Conservation (phyloP, 139 green algal genomes). For the Chlamydomonas sp. region DNA sequence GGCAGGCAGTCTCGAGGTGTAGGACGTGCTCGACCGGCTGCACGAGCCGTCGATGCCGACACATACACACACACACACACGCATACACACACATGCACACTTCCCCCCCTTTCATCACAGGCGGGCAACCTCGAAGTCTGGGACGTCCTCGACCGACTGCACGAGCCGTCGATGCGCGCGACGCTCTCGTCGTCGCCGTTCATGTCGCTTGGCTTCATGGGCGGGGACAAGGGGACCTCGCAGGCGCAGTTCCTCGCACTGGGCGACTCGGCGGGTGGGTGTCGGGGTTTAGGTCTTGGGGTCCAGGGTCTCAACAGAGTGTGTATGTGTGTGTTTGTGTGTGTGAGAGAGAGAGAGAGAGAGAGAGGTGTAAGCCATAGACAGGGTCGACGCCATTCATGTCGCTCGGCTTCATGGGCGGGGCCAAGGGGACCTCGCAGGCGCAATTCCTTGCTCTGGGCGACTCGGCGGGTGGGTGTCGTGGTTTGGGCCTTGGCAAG, state of each 20-base stretch:
- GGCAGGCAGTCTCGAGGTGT: too few relatives aligned
- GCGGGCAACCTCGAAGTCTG: too few relatives aligned
- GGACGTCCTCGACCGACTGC: conserved; percentile 72
- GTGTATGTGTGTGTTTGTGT: too few relatives aligned
- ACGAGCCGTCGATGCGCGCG: conserved; percentile 56
- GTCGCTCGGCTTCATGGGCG: conserved; percentile 48
- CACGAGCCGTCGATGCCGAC: too few relatives aligned
- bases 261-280: conserved; percentile 23
- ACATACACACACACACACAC: too few relatives aligned
- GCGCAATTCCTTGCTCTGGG: conserved; percentile 33
- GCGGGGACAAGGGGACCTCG: background rate
- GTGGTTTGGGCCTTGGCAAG: too few relatives aligned
- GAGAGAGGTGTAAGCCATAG: too few relatives aligned
- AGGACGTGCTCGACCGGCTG: too few relatives aligned
- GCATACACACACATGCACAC: background rate
- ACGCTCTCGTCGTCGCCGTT: conserved; percentile 43
- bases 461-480: conserved; percentile 20
- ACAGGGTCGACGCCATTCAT: conserved; percentile 48
- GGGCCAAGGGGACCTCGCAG: background rate
- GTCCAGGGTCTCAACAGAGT: background rate
- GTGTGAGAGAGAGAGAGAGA: too few relatives aligned
- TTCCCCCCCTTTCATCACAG: background rate
- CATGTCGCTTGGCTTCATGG: conserved; percentile 54
- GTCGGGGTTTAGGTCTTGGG: background rate
- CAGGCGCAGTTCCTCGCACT: conserved; percentile 34